phyloP scores from a whole-genome alignment of 768 basidiomycete genomes.

The Terana coerulea region DNA sequence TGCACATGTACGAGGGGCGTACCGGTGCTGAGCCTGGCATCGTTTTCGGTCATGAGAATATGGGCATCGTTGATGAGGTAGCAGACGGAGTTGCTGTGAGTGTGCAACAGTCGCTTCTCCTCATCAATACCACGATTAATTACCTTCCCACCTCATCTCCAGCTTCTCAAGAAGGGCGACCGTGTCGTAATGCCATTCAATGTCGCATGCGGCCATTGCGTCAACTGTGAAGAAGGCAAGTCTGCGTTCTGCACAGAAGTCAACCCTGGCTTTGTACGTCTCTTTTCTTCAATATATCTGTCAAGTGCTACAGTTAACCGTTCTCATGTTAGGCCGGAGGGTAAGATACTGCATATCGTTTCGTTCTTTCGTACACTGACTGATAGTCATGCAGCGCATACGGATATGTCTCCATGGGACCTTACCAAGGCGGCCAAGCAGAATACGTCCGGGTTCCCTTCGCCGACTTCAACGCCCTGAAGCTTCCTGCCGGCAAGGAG shows the following conservation, averaged over 20 bases:
- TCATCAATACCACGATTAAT: background rate
- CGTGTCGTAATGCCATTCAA: slow-evolving; percentile 62
- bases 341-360: slow-evolving; percentile 28
- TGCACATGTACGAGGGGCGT: slow-evolving; percentile 57
- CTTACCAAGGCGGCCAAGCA: slow-evolving; percentile 51
- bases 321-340: slow-evolving; percentile 38
- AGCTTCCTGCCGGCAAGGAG: slow-evolving; percentile 48
- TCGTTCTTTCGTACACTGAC: background rate
- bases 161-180: slow-evolving; percentile 53
- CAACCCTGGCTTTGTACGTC: slow-evolving; percentile 53
- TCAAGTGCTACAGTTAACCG: background rate
- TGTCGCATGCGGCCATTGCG: slow-evolving; percentile 54
- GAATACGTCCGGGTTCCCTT: slow-evolving; percentile 56
- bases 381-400: slow-evolving; percentile 35
- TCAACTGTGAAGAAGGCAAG: slow-evolving; percentile 49
- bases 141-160: background rate
- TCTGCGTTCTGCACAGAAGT: slow-evolving; percentile 56
- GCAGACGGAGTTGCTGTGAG: slow-evolving; percentile 41
- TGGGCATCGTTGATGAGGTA: slow-evolving; percentile 51
- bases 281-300: background rate
- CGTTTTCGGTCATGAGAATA: slow-evolving; percentile 53
- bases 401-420: slow-evolving; percentile 54
- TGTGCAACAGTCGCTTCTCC: background rate
- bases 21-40: slow-evolving; percentile 47
- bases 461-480: slow-evolving; percentile 53